Evolutionary conservation across 768 basidiomycete species (phyloP).

Genomic region (Sarcodon aspratus): DNA sequence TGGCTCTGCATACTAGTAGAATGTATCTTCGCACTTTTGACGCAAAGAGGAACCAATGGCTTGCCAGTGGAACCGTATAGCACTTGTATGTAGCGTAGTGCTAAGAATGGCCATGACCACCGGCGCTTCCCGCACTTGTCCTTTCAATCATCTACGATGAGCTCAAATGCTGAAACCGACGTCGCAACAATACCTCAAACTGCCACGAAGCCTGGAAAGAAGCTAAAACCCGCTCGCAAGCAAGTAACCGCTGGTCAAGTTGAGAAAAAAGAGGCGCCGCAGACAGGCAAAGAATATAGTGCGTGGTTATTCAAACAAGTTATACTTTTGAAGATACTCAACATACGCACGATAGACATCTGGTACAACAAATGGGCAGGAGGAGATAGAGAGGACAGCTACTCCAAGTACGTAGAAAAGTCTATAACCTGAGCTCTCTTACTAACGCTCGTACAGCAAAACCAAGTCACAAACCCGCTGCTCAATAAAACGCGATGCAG

Average conservation of each 20-base stretch:
- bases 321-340: neutral
- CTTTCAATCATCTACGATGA: neutral
- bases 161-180: neutral
- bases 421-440: neutral
- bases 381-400: conserved; percentile 92
- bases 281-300: conserved; percentile 97
- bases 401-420: conserved; percentile 66
- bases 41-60: too few relatives aligned
- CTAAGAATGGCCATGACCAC: neutral
- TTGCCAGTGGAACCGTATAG: too few relatives aligned
- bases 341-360: conserved; percentile 44
- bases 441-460: conserved; percentile 42
- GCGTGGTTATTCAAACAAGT: conserved; percentile 19
- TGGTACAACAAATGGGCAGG: conserved; percentile 99
- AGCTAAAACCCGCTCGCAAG: conserved; percentile 84
- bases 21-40: too few relatives aligned
- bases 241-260: conserved; percentile 89
- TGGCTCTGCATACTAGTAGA: too few relatives aligned
- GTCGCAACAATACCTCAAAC: neutral
- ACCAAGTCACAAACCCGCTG: conserved; percentile 90
- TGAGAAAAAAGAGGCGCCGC: conserved; percentile 77
- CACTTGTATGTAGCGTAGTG: too few relatives aligned
- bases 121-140: neutral
- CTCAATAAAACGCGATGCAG: conserved; percentile 77
- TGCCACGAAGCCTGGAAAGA: conserved; percentile 33